Conservation (phyloP, 208 protist species). For the Wallacemonas rigidus region DNA sequence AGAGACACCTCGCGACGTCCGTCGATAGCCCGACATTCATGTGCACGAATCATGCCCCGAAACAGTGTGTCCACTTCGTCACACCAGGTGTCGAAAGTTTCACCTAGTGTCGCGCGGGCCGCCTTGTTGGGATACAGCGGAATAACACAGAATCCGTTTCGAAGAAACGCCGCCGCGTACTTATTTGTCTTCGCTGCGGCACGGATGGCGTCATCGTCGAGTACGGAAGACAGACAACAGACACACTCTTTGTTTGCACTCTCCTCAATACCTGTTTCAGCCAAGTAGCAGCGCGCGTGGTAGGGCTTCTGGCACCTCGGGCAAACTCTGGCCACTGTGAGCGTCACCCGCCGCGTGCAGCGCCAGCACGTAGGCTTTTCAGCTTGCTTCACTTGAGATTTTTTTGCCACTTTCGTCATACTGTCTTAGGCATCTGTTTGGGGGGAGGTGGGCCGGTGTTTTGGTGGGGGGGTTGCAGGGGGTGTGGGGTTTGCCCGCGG, state of each 20-base stretch:
- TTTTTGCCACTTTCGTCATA: not conserved
- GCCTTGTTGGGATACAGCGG: conserved; percentile 22
- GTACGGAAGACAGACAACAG: conserved; percentile 48
- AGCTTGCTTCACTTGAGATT: not conserved
- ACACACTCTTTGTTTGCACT: conserved; percentile 24
- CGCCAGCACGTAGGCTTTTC: not conserved
- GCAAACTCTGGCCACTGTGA: conserved; percentile 24
- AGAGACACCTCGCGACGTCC: conserved; percentile 32
- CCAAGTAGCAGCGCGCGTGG: conserved; percentile 54
- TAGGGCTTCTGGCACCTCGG: conserved; percentile 27
- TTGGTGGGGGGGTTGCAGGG: no score
- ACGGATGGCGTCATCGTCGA: conserved; percentile 2
- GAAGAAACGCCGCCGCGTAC: conserved; percentile 45
- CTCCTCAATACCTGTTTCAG: conserved; percentile 37
- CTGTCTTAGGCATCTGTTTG: not conserved
- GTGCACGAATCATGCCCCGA: conserved; percentile 36
- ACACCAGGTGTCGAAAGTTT: conserved; percentile 32
- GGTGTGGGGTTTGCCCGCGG: no score
- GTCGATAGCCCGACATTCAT: conserved; percentile 39
- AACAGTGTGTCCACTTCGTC: conserved; percentile 39
- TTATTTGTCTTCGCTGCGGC: conserved; percentile 20
- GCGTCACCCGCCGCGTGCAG: conserved; percentile 2
- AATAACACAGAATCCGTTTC: conserved; percentile 57
- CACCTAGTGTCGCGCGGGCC: conserved; percentile 17
- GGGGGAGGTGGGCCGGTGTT: no score